phyloP scores from a whole-genome alignment of 2,329 filamentous ascomycete genomes.

The Alternaria viburni region DNA sequence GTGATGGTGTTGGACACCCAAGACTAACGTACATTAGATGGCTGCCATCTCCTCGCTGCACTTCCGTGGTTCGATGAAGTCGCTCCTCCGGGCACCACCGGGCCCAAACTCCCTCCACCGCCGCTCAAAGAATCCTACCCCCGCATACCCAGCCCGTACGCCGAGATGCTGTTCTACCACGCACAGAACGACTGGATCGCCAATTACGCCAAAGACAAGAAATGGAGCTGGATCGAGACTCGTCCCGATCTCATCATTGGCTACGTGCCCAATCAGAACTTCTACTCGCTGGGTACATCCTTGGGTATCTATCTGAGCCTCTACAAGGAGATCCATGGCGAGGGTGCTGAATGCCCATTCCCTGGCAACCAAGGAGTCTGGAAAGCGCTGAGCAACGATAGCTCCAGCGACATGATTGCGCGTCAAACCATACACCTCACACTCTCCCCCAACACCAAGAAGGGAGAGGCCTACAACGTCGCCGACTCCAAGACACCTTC shows the following conservation, averaged over 20 bases:
- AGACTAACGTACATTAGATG: constrained; percentile 32
- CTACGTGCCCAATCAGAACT: constrained; percentile 51
- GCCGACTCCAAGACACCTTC: constrained; percentile 48
- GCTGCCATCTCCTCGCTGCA: constrained; percentile 51
- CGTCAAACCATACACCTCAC: constrained; percentile 52
- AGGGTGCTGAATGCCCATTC: constrained; percentile 47
- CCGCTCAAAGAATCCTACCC: constrained; percentile 14
- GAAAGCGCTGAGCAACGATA: constrained; percentile 47
- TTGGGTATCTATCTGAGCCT: constrained; percentile 49
- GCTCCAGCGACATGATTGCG: constrained; percentile 49
- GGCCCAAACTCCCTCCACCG: constrained; percentile 5
- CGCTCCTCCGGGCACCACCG: constrained; percentile 6
- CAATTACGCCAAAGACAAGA: constrained; percentile 42
- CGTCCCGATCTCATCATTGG: constrained; percentile 52
- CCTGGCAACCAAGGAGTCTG: constrained; percentile 48
- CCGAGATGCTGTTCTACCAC: constrained; percentile 51
- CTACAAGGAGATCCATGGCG: constrained; percentile 47
- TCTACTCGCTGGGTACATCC: constrained; percentile 45
- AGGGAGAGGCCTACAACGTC: constrained; percentile 51
- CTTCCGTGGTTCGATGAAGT: constrained; percentile 12
- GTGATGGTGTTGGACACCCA: background rate
- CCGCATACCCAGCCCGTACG: constrained; percentile 34
- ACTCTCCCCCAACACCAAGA: constrained; percentile 45
- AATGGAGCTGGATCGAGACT: constrained; percentile 51
- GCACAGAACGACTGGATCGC: constrained; percentile 49